Conservation (phyloP, 192 early-diverging fungal species). For the Coemansia brasiliensis region DNA sequence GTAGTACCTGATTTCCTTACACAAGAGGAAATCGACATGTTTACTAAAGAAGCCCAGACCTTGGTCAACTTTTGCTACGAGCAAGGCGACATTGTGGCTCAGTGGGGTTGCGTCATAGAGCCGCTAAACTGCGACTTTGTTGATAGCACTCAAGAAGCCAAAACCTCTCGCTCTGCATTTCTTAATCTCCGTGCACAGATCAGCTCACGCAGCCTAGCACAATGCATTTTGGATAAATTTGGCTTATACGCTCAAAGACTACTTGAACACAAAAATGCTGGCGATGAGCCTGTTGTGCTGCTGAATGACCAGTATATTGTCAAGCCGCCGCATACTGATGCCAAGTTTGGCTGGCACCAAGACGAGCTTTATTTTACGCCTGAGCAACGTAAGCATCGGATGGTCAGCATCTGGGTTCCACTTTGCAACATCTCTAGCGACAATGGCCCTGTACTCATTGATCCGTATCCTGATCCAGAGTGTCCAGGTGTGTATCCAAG, state of each 20-base stretch:
- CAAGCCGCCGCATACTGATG: conserved; percentile 34
- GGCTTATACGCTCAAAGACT: conserved; percentile 36
- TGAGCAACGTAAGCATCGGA: conserved; percentile 13
- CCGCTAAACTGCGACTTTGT: conserved; percentile 45
- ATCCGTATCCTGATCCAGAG: conserved; percentile 35
- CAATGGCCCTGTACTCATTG: conserved; percentile 43
- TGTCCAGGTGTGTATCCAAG: conserved; percentile 19
- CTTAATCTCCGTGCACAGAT: conserved; percentile 13
- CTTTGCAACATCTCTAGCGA: conserved; percentile 18
- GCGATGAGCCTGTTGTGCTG: conserved; percentile 5
- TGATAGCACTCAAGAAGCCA: background rate
- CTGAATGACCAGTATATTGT: conserved; percentile 56
- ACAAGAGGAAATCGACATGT: conserved; percentile 11
- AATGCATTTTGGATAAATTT: conserved; percentile 35
- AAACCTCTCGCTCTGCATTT: conserved; percentile 14
- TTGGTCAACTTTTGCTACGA: conserved; percentile 54
- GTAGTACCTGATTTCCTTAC: conserved; percentile 34
- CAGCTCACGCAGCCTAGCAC: background rate
- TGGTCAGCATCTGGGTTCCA: conserved; percentile 48
- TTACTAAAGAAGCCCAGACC: conserved; percentile 26
- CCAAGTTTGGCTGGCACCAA: conserved; percentile 52
- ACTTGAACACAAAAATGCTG: background rate
- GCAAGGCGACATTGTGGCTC: conserved; percentile 36
- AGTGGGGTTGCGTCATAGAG: conserved; percentile 54
- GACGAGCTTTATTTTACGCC: conserved; percentile 32